A percentile compares a stretch with the other conserved stretches of the same genome.
Evolutionary conservation across 2,329 filamentous ascomycete genomes (phyloP).

Genomic region (Talaromyces rugulosus): DNA sequence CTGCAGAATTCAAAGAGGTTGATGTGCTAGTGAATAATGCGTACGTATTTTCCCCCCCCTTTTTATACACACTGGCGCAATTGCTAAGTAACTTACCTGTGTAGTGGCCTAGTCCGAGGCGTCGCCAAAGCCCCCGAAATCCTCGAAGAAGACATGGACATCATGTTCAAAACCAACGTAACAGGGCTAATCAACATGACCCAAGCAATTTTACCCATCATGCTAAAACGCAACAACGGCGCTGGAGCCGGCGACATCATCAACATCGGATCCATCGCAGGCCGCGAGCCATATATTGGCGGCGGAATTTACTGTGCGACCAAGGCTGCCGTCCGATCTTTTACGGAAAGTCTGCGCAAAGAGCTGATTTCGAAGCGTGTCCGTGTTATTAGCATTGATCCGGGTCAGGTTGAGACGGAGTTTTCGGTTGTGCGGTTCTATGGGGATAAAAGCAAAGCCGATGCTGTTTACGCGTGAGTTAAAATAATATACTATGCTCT

Average conservation of each 20-base stretch:
- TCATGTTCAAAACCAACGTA: conserved; percentile 92
- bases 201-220: conserved; percentile 81
- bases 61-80: neutral
- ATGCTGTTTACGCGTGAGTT: conserved; percentile 77
- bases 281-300: conserved; percentile 76
- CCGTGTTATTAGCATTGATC: conserved; percentile 81
- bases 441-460: conserved; percentile 82
- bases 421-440: conserved; percentile 88
- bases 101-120: conserved; percentile 80
- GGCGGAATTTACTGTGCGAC: conserved; percentile 90
- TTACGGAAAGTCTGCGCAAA: conserved; percentile 75
- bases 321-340: conserved; percentile 80
- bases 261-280: conserved; percentile 87
- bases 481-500: neutral
- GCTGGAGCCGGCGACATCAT: conserved; percentile 82
- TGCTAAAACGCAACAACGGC: conserved; percentile 63
- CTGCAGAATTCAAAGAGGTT: conserved; percentile 77
- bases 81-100: neutral
- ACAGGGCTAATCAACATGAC: conserved; percentile 95
- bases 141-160: conserved; percentile 70
- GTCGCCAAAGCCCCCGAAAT: conserved; percentile 83
- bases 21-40: conserved; percentile 95
- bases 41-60: conserved; percentile 51
- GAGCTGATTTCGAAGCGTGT: conserved; percentile 79
- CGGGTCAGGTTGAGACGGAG: conserved; percentile 89